Evolutionary conservation across 306 rosid genomes (phyloP), one percentile per base, ranked within the genome.

Genomic region (Parietaria judaica): DNA sequence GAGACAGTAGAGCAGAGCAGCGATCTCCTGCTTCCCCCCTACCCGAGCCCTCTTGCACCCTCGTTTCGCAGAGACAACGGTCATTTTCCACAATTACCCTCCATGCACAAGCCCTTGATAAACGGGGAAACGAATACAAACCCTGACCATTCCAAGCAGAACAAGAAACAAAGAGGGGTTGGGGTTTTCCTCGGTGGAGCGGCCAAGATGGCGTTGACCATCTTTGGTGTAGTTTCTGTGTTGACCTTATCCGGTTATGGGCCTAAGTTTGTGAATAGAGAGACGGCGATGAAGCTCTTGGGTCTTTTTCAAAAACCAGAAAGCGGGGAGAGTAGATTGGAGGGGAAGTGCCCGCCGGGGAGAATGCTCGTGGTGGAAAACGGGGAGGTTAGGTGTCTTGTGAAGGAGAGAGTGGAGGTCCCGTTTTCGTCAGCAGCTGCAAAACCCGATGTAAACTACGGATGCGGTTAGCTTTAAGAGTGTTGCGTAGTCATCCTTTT

Each of bases 361-460:
- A 86, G 80, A 67, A 65, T 86, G 74, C 68, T 78, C 36, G 85
- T 84, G 54, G 47, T 78, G 65, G 95, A 88, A 82, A 75, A 76
- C 11, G 94, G 94, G 60, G 89, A 86, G 55, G 89, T 80, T 58
- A 84, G 90, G 51, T 88, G 99, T 62, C 74, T 92, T 4, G 99
- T 92, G 75, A 92, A 92, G 71, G 96, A 92, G 81, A 83, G 99
- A 84, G 94, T 86, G 60, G 94, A 92, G 79, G 86, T 92, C 70
- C 99, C 96, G 38, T 92, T 92, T 80, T 86, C 96, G 9, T 75
- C 90, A 14, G 78, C 70, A 58, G 75, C 78, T 67, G 81, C 85
- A 39, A 88, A 77, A 59, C 96, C 99, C 50, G 99, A 92, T 80
- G 86, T 92, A 77, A 86, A 86, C 85, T 92, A 86, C 51, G 99